phyloP scores from a whole-genome alignment of 306 rosid species.

The Quercus wislizeni region DNA sequence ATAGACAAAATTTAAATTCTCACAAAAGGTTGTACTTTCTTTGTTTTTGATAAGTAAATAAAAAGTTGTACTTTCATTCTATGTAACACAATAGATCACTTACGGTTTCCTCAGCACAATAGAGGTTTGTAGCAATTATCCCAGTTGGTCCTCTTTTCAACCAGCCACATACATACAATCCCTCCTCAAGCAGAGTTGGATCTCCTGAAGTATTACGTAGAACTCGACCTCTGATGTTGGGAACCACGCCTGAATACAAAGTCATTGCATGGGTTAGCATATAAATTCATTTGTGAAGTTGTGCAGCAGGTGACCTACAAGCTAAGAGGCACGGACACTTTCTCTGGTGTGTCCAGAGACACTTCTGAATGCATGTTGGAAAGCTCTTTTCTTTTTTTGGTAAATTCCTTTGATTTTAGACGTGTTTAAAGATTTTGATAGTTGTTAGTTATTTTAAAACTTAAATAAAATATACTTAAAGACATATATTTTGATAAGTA shows the following conservation, averaged over 20 bases:
- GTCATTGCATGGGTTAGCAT: constrained; percentile 10
- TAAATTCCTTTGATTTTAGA: no score
- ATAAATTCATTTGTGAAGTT: background rate
- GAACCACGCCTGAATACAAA: constrained; percentile 69
- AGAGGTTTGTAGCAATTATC: constrained; percentile 82
- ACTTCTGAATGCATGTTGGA: no score
- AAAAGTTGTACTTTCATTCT: no score
- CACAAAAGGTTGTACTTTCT: background rate
- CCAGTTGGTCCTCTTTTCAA: constrained; percentile 99
- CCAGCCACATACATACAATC: constrained; percentile 95
- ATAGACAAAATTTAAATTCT: background rate
- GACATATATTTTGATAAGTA: no score
- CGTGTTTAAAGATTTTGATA: no score
- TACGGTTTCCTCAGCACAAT: constrained; percentile 95
- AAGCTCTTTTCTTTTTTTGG: no score
- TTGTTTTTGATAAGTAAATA: no score
- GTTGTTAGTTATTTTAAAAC: no score
- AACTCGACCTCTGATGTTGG: constrained; percentile 81
- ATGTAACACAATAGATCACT: constrained; percentile 19
- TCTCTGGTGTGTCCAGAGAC: no score
- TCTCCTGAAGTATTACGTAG: constrained; percentile 40
- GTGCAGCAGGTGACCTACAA: background rate
- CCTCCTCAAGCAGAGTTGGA: constrained; percentile 51
- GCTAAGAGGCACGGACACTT: background rate
- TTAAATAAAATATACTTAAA: no score